A percentile compares a stretch with the other conserved stretches of the same genome.
Conservation (phyloP, 805 yeast species). For the Vanderwaltozyma yarrowii region DNA sequence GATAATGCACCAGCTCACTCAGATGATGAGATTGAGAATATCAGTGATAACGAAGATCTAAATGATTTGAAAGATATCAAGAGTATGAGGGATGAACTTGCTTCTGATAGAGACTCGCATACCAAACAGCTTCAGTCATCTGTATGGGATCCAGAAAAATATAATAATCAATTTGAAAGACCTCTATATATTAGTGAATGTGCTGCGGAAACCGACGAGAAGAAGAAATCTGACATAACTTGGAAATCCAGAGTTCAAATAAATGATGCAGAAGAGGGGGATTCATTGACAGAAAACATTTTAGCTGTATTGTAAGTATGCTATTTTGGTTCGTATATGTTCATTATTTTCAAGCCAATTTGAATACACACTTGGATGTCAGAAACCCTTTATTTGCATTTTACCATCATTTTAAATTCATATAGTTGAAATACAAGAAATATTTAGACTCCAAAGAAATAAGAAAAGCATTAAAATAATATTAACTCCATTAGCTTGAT, state of each 20-base stretch:
- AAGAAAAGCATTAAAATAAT: too few relatives aligned
- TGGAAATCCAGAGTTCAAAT: constrained; percentile 21
- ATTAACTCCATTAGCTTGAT: too few relatives aligned
- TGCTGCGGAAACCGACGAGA: not conserved
- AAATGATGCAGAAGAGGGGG: constrained; percentile 7
- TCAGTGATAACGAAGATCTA: constrained; percentile 31
- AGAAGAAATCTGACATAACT: not conserved
- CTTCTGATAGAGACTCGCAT: constrained; percentile 8
- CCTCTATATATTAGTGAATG: constrained; percentile 33
- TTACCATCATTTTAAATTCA: too few relatives aligned
- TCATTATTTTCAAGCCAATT: too few relatives aligned
- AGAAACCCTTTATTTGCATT: too few relatives aligned
- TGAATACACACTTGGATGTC: too few relatives aligned
- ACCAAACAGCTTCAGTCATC: constrained; percentile 25
- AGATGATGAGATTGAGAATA: constrained; percentile 26
- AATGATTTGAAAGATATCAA: constrained; percentile 24
- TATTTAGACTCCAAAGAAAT: too few relatives aligned
- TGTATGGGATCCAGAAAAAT: constrained; percentile 54
- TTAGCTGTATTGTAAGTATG: constrained; percentile 17
- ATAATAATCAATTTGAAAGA: constrained; percentile 43
- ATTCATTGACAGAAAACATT: constrained; percentile 22
- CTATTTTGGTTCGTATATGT: too few relatives aligned
- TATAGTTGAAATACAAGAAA: too few relatives aligned
- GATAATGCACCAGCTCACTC: constrained; percentile 17
- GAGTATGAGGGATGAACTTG: constrained; percentile 17